Base-by-base conservation (phyloP, 371 early-diverging fungal genomes). In the Coemansia linderi region DNA sequence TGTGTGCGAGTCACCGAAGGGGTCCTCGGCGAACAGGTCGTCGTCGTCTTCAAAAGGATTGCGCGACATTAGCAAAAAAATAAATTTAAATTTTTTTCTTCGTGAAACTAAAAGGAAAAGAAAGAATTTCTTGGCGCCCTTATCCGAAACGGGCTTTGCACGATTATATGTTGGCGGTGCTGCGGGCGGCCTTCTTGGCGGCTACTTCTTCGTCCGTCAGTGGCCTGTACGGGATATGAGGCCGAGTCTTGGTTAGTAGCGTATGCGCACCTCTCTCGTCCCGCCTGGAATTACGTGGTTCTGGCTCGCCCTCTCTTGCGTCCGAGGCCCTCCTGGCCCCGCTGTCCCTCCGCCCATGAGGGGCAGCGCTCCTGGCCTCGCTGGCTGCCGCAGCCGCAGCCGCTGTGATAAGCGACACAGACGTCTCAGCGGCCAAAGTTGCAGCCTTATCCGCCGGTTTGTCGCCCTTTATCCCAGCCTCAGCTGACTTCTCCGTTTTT, bases 1-100 rank as follows among this genome's bases (percentile, higher is more conserved):
- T 40, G 84, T 84, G 22, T 85, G 75, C 31, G 88, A 84, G 72
- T 89, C 90, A 61, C 86, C 86, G 60, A 89, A 89, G 1, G 89
- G 89, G 77, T 88, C 83, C 39, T 86, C 88, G 36, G 82, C 87
- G 73, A 88, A 88, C 19, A 86, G 85, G 61, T 83, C 79, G 50
- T 48, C 59, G 43, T 71, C 71, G 57, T 59, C 75, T 46, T 60
- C 69, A 68, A 76, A 76, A n/a, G 79, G 79, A 63, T 75, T 66
- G 13, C 68, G 68, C 36, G 79, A 60, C 79, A 79, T 79, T 65
- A 27, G 54, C 27, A 52, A 24, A 52, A 27, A 10, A 27, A 27
- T 29, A 52, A 17, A 19, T 2, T 39, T 5, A 39, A 29, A 3
- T 22, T 22, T 22, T 46, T 22, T 43, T 43, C n/a, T 43, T 43